Conservation (phyloP, 2,329 filamentous ascomycete genomes). For the Microdochium bolleyi region DNA sequence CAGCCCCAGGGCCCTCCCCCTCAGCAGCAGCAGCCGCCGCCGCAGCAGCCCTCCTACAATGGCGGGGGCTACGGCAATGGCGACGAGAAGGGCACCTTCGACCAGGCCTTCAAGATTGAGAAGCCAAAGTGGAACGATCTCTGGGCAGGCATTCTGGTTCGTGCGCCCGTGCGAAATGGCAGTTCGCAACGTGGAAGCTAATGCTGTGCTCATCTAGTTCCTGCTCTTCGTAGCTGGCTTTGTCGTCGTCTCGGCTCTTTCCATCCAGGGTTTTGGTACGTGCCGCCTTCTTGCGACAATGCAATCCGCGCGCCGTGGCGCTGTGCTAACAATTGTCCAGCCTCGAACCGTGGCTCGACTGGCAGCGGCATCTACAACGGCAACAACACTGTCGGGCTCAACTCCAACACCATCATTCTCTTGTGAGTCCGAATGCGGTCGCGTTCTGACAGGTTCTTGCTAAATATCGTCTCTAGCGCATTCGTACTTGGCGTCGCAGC, state of each 20-base stretch:
- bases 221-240: constrained; percentile 66
- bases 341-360: constrained; percentile 48
- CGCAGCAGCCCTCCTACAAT: background rate
- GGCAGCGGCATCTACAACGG: constrained; percentile 69
- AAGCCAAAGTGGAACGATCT: constrained; percentile 84
- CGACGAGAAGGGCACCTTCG: constrained; percentile 53
- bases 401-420: constrained; percentile 79
- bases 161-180: constrained; percentile 11
- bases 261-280: constrained; percentile 65
- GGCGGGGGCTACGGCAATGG: constrained; percentile 16
- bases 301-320: background rate
- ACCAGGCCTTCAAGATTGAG: constrained; percentile 75
- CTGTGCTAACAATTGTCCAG: constrained; percentile 3
- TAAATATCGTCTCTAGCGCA: constrained; percentile 19
- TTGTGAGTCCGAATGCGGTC: constrained; percentile 36
- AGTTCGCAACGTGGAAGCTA: background rate
- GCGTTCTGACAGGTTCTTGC: background rate
- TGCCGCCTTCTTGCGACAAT: background rate
- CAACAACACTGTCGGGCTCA: constrained; percentile 56
- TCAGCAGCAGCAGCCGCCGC: background rate
- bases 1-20: background rate
- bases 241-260: constrained; percentile 65
- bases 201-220: constrained; percentile 37
- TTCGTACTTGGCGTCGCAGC: constrained; percentile 70
- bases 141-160: constrained; percentile 76